phyloP scores from a whole-genome alignment of 768 basidiomycete species.

The Dentipellis sp. region DNA sequence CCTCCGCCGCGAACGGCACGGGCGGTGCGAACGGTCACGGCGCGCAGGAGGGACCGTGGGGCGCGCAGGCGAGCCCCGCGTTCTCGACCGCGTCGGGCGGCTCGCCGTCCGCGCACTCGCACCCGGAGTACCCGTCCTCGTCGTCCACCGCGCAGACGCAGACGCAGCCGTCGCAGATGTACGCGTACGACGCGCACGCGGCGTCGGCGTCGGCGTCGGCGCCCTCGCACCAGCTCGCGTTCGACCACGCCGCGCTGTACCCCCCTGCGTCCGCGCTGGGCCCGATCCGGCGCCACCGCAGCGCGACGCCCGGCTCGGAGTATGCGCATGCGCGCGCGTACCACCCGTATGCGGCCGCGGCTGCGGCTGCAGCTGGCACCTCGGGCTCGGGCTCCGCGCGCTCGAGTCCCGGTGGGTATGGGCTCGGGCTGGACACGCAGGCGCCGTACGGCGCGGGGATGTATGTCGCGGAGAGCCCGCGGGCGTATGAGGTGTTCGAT shows the following conservation, averaged over 20 bases:
- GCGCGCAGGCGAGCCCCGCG: neutral
- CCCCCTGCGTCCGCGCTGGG: conserved; percentile 39
- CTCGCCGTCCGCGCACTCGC: neutral
- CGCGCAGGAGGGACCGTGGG: neutral
- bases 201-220: conserved; percentile 32
- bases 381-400: conserved; percentile 21
- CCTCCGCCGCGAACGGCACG: neutral
- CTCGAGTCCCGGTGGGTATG: conserved; percentile 36
- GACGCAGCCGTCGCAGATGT: conserved; percentile 15
- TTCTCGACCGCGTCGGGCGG: neutral
- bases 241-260: conserved; percentile 50
- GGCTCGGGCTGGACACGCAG: conserved; percentile 32
- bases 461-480: neutral
- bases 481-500: neutral
- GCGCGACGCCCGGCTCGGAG: conserved; percentile 62
- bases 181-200: conserved; percentile 22
- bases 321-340: conserved; percentile 32
- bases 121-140: neutral
- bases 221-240: conserved; percentile 58
- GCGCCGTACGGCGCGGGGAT: conserved; percentile 7
- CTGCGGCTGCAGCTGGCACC: conserved; percentile 8
- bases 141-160: conserved; percentile 30
- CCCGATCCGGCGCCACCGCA: conserved; percentile 60
- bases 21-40: neutral
- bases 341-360: conserved; percentile 25